Conservation (phyloP, 2,329 filamentous ascomycete genomes). For the Amesomyces nigricolor region DNA sequence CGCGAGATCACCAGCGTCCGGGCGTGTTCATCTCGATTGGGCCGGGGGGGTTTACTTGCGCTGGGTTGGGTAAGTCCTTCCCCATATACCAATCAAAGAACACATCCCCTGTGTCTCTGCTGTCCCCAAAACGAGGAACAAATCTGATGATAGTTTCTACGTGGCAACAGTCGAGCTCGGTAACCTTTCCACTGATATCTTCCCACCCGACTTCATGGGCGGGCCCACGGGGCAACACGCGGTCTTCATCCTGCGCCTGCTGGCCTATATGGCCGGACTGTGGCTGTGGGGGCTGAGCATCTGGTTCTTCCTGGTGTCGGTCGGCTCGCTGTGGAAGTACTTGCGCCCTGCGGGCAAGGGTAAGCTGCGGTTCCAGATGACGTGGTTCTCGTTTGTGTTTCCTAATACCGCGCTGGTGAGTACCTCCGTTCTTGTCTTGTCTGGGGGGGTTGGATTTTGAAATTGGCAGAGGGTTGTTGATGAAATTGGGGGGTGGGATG, state of each 20-base stretch:
- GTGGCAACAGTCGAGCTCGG: constrained; percentile 38
- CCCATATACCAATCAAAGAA: too few species aligned
- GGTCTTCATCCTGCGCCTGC: constrained; percentile 40
- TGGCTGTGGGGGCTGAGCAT: constrained; percentile 78
- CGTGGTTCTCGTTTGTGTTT: constrained; percentile 79
- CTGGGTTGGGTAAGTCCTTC: constrained; percentile 36
- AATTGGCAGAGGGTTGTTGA: not conserved
- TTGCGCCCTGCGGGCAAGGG: constrained; percentile 45
- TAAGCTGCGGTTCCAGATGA: constrained; percentile 70
- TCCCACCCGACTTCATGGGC: constrained; percentile 40
- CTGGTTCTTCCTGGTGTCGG: constrained; percentile 77
- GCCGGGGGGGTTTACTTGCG: constrained; percentile 57
- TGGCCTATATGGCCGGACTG: constrained; percentile 58
- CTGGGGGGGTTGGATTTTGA: not conserved
- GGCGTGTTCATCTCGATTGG: constrained; percentile 84
- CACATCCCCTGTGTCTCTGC: too few species aligned
- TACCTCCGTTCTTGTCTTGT: not conserved
- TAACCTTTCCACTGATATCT: constrained; percentile 37
- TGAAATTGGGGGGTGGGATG: not conserved
- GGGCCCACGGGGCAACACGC: constrained; percentile 29
- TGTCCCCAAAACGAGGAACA: too few species aligned
- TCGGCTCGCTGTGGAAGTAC: constrained; percentile 69
- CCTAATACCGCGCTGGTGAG: constrained; percentile 66
- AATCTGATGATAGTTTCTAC: not conserved
- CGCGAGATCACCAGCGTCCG: constrained; percentile 67